Conservation (phyloP, 2,329 filamentous ascomycete genomes). For the Claviceps arundinis region DNA sequence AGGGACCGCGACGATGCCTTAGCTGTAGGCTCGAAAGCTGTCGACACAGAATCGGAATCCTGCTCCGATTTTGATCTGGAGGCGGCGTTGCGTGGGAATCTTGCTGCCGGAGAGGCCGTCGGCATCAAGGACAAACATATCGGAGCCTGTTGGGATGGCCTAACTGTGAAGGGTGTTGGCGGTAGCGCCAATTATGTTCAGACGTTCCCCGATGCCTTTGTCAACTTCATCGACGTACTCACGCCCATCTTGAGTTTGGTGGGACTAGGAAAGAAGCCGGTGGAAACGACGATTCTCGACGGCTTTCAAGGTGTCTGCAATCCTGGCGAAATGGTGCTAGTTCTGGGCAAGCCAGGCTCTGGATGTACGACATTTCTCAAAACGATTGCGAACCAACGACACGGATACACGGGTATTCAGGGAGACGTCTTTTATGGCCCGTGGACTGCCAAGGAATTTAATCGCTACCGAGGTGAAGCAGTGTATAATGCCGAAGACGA, state of each 20-base stretch:
- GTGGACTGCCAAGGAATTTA: conserved; percentile 58
- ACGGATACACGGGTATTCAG: conserved; percentile 38
- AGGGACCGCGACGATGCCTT: conserved; percentile 47
- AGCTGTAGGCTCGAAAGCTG: conserved; percentile 19
- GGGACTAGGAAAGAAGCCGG: conserved; percentile 52
- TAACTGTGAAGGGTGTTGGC: conserved; percentile 65
- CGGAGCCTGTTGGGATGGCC: conserved; percentile 63
- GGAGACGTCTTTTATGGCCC: conserved; percentile 70
- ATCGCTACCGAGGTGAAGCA: conserved; percentile 65
- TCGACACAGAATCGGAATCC: conserved; percentile 32
- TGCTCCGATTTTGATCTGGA: conserved; percentile 60
- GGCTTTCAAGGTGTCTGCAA: conserved; percentile 57
- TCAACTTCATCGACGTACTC: conserved; percentile 64
- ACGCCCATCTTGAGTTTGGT: conserved; percentile 50
- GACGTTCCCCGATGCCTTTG: conserved; percentile 67
- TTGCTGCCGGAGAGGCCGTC: conserved; percentile 57
- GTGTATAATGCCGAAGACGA: conserved; percentile 75
- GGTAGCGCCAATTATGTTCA: conserved; percentile 58
- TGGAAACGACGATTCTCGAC: conserved; percentile 60
- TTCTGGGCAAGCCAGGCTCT: conserved; percentile 63
- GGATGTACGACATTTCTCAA: conserved; percentile 60
- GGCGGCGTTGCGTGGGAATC: conserved; percentile 54
- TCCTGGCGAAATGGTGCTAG: conserved; percentile 80
- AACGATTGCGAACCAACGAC: conserved; percentile 52
- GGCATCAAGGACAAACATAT: conserved; percentile 73